Percentiles rank a stretch among this genome's conserved stretches.
phyloP scores from a whole-genome alignment of 2,329 filamentous ascomycete genomes.

The Nemania bipapillata region DNA sequence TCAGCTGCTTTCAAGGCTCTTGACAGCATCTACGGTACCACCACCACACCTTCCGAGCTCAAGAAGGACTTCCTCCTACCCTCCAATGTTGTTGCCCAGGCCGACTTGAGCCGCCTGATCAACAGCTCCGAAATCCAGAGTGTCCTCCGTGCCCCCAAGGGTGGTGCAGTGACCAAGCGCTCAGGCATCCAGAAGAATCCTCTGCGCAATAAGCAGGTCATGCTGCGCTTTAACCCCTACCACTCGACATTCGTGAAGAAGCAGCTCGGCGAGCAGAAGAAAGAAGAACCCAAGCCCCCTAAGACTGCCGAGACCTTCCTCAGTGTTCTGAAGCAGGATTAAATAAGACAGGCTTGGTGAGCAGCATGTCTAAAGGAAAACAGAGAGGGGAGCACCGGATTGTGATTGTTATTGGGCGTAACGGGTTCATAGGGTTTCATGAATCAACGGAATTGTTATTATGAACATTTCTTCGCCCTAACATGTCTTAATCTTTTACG shows the following conservation, averaged over 20 bases:
- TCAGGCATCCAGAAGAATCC: slow-evolving; percentile 97
- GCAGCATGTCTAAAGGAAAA: slow-evolving; percentile 49
- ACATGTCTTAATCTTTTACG: background rate
- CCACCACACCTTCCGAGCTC: slow-evolving; percentile 85
- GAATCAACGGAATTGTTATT: slow-evolving; percentile 51
- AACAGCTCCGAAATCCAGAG: slow-evolving; percentile 99
- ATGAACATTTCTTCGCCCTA: slow-evolving; percentile 41
- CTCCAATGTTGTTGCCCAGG: slow-evolving; percentile 89
- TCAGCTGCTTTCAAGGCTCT: slow-evolving; percentile 96
- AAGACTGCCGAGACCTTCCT: slow-evolving; percentile 50
- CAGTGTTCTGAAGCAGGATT: slow-evolving; percentile 49
- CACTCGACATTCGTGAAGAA: slow-evolving; percentile 89
- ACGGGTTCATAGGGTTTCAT: slow-evolving; percentile 51
- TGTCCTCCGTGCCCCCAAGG: slow-evolving; percentile 91
- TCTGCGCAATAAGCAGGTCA: slow-evolving; percentile 97
- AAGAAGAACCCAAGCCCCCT: slow-evolving; percentile 69
- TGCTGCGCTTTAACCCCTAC: slow-evolving; percentile 98
- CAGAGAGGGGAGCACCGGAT: slow-evolving; percentile 41
- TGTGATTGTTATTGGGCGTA: slow-evolving; percentile 50
- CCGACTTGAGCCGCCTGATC: slow-evolving; percentile 96
- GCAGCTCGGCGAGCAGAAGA: slow-evolving; percentile 78
- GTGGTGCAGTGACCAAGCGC: slow-evolving; percentile 89
- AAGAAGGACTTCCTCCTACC: slow-evolving; percentile 99
- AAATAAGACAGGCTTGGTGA: slow-evolving; percentile 52
- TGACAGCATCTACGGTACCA: slow-evolving; percentile 95